A percentile compares a stretch with the other conserved stretches of the same genome.
These are phyloP conservation scores for Boletus hoseneyae DNA, from an alignment of 1,284 basidiomycete species.

Conservation along the genomic window DNA sequence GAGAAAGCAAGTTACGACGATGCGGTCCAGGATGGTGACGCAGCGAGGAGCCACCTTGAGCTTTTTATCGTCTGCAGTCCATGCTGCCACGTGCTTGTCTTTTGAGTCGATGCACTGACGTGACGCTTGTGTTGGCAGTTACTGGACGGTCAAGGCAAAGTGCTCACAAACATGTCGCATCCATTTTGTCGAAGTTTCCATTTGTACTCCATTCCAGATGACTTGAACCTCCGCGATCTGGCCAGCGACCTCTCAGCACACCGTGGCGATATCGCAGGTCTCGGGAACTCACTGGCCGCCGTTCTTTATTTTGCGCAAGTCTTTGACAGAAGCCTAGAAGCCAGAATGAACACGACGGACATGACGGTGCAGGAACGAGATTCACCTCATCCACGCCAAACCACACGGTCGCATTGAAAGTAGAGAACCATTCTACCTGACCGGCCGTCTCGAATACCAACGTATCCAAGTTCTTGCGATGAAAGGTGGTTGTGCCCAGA, in stretches of 20 bases:
- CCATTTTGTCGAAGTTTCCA: constrained; percentile 52
- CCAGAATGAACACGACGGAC: background rate
- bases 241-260: constrained; percentile 5
- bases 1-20: constrained; percentile 55
- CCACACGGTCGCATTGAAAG: constrained; percentile 42
- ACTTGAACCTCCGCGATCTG: constrained; percentile 57
- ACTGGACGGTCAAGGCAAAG: background rate
- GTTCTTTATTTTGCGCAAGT: constrained; percentile 50
- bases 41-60: constrained; percentile 41
- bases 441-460: constrained; percentile 49
- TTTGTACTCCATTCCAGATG: constrained; percentile 49
- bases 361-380: background rate
- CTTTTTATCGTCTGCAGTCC: constrained; percentile 40
- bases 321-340: constrained; percentile 42
- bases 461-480: constrained; percentile 45
- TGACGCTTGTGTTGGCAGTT: background rate
- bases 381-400: constrained; percentile 51
- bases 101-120: constrained; percentile 49
- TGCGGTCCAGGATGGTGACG: constrained; percentile 45
- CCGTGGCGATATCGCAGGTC: background rate
- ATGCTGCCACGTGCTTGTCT: constrained; percentile 47
- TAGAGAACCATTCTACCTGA: constrained; percentile 49
- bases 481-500: constrained; percentile 46
- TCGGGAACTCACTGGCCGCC: constrained; percentile 44
- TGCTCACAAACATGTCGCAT: constrained; percentile 46